A percentile compares a stretch with the other conserved stretches of the same genome.
These are phyloP conservation scores for Glycine soja DNA, from an alignment of 306 rosid genomes.

Conservation along the genomic window DNA sequence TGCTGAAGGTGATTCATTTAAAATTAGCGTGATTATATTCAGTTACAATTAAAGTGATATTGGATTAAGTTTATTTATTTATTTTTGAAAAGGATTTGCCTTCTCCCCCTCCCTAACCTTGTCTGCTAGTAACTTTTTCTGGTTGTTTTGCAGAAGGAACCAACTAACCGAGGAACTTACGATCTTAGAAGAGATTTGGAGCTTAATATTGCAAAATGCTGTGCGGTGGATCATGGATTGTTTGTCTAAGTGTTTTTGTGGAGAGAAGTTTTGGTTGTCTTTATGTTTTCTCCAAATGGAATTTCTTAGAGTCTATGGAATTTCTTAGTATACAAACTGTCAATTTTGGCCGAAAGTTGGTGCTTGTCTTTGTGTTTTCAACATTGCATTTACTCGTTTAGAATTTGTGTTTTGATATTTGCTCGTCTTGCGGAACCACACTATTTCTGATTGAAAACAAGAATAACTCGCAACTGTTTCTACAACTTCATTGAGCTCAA, in stretches of 20 bases:
- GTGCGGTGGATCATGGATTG: too few relatives aligned
- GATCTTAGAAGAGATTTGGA: conserved; percentile 4
- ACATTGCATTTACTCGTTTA: neutral
- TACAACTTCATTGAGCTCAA: conserved; percentile 1
- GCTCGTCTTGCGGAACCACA: neutral
- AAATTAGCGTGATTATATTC: neutral
- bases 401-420: neutral
- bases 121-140: neutral
- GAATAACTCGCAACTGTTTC: neutral
- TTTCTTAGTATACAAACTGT: conserved; percentile 28
- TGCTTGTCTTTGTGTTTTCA: neutral
- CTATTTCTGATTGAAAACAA: neutral
- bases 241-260: neutral
- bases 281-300: conserved; percentile 2
- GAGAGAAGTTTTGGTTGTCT: conserved; percentile 21
- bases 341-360: conserved; percentile 26
- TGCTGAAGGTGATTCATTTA: neutral
- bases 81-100: neutral
- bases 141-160: conserved; percentile 44
- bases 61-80: neutral
- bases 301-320: neutral
- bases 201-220: conserved; percentile 30
- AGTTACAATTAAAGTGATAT: neutral
- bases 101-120: neutral
- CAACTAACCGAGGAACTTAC: conserved; percentile 16